Base-by-base conservation (phyloP, 805 yeast species). In the Kluyveromyces nonfermentans region DNA sequence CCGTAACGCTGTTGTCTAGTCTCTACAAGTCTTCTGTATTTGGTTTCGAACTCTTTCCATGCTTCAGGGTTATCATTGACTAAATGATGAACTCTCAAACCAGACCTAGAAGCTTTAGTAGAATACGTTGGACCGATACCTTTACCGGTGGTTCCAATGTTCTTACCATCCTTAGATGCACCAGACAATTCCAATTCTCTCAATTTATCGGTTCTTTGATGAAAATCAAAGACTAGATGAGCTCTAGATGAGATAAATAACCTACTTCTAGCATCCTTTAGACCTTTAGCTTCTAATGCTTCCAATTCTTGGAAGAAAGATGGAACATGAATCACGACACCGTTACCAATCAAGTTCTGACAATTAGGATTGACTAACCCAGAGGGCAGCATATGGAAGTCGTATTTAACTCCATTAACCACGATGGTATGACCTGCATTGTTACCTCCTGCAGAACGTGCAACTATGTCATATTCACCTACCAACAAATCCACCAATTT, bases 401-500 rank as follows among this genome's bases (percentile, higher is more conserved):
- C 98, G 63, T 89, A 93, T 68, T 88, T 90, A 58, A 74, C 75
- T 37, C 80, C 82, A 48, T 80, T 80, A 41, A 88, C 98, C 40
- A 93, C 97, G 59, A 93, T 93, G 36, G 99, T 93, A 66, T 93
- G 99, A 31, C 99, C 99, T 22, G 99, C 99, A 63, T 93, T 93
- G 73, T 93, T 93, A 61, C 99, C 99, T 67, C 99, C 99, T 63
- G 84, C 89, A 69, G 97, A 90, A 65, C 99, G 78, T 22, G 97
- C 97, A 65, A 97, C 94, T 35, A 93, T 90, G 55, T 93, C 97
- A 56, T 93, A 83, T 53, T 86, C 80, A 59, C 90, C 97, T 68
- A 97, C 94, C 42, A 93, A 75, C 45, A 93, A 72, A 64, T 93
- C 98, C 40, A 93, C 99, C 46, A 93, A 76, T 68, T 93, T 93